Evolutionary conservation across 345 rosid genomes (phyloP), one percentile per base, ranked within the genome.

Genomic region (Tarenaya hassleriana): DNA sequence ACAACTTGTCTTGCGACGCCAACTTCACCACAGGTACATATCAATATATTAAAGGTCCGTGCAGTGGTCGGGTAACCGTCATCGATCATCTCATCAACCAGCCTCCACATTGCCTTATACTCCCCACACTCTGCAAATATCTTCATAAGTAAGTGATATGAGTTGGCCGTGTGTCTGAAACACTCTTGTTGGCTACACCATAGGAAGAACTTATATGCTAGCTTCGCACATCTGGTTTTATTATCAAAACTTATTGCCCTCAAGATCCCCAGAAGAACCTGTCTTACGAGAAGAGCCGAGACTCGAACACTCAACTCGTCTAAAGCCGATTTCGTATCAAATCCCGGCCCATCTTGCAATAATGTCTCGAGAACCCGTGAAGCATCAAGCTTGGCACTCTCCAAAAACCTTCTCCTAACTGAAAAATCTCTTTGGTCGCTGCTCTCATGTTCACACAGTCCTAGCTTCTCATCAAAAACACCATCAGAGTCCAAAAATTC

Each of bases 41-140:
- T 87, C 71, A 91, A 70, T 40, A 84, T 72, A 63, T 87, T 87
- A 66, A 91, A 84, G 8, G 89, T 91, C 59, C 79, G 74, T 3
- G 96, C 94, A 4, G 98, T 84, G 10, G 77, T 70, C 24, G 82
- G 84, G 41, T 72, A 70, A 1, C 96, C 84, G 7, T 80, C 83
- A 59, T 80, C 73, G 20, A 70, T 70, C 98, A 87, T 91, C 71
- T 87, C 96, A 67, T 87, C 95, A 1, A 76, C 80, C 37, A 87
- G 66, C 63, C 89, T 80, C 94, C 96, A 82, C 89, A 91, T 91
- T 50, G 96, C 87, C 85, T 70, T 82, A 55, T 64, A 82, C 75
- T 84, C 95, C 10, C 77, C 87, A 47, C 92, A 80, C 13, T 79
- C 80, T 1, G 95, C 82, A 67, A 80, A 75, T 62, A 84, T 79